phyloP scores from a whole-genome alignment of 2,329 filamentous ascomycete genomes.

The Hypocreales sp. region DNA sequence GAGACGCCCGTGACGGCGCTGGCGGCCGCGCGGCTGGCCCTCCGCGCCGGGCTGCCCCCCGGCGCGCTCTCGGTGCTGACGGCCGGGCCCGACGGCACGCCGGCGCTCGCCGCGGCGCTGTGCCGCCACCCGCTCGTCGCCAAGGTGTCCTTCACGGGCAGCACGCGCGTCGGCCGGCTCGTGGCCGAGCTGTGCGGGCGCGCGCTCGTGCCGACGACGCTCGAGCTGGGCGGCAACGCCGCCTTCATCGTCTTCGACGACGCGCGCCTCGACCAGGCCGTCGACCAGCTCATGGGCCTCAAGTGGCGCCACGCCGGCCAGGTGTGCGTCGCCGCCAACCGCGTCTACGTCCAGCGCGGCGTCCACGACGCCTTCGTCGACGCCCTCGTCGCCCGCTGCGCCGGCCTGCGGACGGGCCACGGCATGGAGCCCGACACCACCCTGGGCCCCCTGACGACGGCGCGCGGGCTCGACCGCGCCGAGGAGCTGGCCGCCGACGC shows the following conservation, averaged over 20 bases:
- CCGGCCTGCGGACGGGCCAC: constrained; percentile 43
- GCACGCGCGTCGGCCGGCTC: constrained; percentile 52
- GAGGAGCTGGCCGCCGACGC: constrained; percentile 42
- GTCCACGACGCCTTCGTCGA: constrained; percentile 47
- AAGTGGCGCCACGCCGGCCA: constrained; percentile 63
- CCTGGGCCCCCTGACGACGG: constrained; percentile 19
- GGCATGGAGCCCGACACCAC: constrained; percentile 27
- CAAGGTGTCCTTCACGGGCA: constrained; percentile 68
- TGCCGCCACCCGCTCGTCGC: constrained; percentile 28
- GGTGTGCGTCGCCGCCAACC: constrained; percentile 52
- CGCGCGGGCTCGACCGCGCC: constrained; percentile 16
- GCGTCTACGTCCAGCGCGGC: constrained; percentile 42
- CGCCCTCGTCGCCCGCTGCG: constrained; percentile 34
- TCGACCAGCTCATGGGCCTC: constrained; percentile 42
- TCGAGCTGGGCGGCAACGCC: constrained; percentile 59
- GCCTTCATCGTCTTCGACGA: constrained; percentile 52
- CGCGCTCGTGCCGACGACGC: constrained; percentile 48
- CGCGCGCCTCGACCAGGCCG: constrained; percentile 50
- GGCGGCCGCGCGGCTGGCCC: constrained; percentile 50
- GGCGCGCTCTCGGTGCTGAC: constrained; percentile 46
- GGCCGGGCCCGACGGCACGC: constrained; percentile 27
- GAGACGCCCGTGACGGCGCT: constrained; percentile 62
- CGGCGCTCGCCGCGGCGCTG: constrained; percentile 26
- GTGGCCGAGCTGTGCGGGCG: constrained; percentile 44
- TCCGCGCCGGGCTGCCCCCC: constrained; percentile 58